A percentile compares a stretch with the other conserved stretches of the same genome.
Conservation (phyloP, 2,329 filamentous ascomycete species). For the Mollisia scopiformis region DNA sequence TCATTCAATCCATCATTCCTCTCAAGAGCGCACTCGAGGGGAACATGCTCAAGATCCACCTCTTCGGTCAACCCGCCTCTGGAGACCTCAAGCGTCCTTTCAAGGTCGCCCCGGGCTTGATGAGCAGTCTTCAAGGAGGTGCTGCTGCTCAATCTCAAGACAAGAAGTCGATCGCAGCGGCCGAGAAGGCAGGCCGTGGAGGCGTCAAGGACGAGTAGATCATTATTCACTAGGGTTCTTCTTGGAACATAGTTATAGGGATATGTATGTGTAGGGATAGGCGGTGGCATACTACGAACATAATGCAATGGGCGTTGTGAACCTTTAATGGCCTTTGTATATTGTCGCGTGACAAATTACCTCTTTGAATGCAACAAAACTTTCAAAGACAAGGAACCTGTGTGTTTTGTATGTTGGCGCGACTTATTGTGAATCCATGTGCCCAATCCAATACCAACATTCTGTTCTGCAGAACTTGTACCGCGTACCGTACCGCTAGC, state of each 20-base stretch:
- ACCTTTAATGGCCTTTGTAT: background rate
- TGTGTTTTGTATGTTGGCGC: background rate
- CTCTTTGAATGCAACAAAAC: background rate
- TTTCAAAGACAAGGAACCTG: background rate
- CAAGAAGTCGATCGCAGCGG: conserved; percentile 82
- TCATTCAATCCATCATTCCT: conserved; percentile 98
- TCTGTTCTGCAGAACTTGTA: background rate
- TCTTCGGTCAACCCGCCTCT: conserved; percentile 82
- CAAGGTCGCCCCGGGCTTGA: conserved; percentile 83
- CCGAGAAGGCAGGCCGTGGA: conserved; percentile 74
- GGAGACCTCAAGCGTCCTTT: conserved; percentile 96
- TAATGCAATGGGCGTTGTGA: background rate
- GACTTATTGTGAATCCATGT: background rate
- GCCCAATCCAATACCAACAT: background rate
- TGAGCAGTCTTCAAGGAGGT: conserved; percentile 74
- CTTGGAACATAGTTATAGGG: too few species aligned
- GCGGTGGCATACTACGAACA: background rate
- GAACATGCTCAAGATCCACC: conserved; percentile 94
- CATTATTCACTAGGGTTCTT: background rate
- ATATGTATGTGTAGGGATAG: background rate
- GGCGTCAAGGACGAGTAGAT: conserved; percentile 71
- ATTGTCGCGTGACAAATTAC: background rate
- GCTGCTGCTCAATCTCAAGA: conserved; percentile 74
- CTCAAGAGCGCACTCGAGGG: conserved; percentile 94
- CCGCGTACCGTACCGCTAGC: too few species aligned